Base-by-base conservation (phyloP, 1,284 basidiomycete species). In the Apiotrichum mycotoxinovorans region DNA sequence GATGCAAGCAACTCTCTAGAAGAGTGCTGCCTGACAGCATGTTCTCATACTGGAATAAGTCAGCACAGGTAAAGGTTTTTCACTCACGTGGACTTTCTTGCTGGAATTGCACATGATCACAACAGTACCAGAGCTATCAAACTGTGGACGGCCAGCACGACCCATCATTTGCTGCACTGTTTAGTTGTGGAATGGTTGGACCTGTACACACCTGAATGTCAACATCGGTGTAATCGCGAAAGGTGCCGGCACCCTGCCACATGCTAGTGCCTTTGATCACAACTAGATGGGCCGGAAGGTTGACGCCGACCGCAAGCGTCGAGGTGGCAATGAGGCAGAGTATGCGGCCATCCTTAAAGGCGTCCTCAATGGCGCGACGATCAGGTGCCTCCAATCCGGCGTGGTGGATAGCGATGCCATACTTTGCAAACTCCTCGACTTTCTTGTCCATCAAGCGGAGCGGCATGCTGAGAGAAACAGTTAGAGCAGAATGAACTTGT, bases 111-210 rank as follows among this genome's bases (percentile, higher is more conserved):
- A 75, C 70, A 75, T 72, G 53, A 73, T 68, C 4, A 70, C 66
- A 2, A 73, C 67, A 0, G 64, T 68, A 86, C 89, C 91, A 56
- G 54, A 66, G 7, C 51, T 65, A 53, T 73, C 93, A 69, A 90
- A 98, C 74, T 97, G 93, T 17, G 95, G 94, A 22, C 95, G 83
- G 8, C 94, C 95, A 81, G 96, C 78, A 37, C 81, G 69, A 0
- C 80, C 80, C 62, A 80, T 69, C 79, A 78, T 76, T 66, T 77
- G 74, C 65, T 74, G 60, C 4, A 17, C 9, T 11, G 0, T 22
- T 56, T 20, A n/a, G n/a, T n/a, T n/a, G n/a, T n/a, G n/a, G n/a
- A n/a, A n/a, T n/a, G n/a, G n/a, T n/a, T n/a, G n/a, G n/a, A n/a
- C n/a, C n/a, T n/a, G 17, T 1, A 48, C 69, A 60, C 64, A 76